Evolutionary conservation across 176 grass and related monocot species (phyloP).

Genomic region (Oryza punctata): DNA sequence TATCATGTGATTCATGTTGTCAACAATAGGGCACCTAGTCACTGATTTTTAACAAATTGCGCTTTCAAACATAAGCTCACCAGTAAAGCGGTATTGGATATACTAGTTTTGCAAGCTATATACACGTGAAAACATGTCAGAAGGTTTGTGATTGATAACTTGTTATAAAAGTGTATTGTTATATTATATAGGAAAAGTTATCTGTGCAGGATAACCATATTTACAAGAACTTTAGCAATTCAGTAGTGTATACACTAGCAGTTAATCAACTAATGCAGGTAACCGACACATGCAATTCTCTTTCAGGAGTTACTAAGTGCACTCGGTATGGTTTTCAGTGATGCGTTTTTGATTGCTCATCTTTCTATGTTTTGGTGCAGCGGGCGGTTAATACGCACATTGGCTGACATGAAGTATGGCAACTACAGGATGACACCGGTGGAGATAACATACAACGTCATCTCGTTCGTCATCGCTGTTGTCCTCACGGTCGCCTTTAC

Average conservation of each 20-base stretch:
- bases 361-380: slow-evolving; percentile 52
- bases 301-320: not conserved
- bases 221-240: not conserved
- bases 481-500: slow-evolving; percentile 75
- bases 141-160: not conserved
- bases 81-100: not conserved
- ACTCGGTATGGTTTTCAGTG: not conserved
- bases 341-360: slow-evolving; percentile 25
- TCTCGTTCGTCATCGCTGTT: slow-evolving; percentile 70
- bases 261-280: not conserved
- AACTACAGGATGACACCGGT: slow-evolving; percentile 85
- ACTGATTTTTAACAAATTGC: not conserved
- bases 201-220: not conserved
- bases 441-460: slow-evolving; percentile 81
- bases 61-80: not conserved
- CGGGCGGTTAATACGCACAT: slow-evolving; percentile 72
- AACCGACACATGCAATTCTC: not conserved
- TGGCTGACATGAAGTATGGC: slow-evolving; percentile 85
- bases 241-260: not conserved
- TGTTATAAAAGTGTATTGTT: not conserved
- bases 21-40: not conserved
- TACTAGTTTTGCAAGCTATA: not conserved
- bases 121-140: not conserved
- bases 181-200: not conserved
- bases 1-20: not conserved